Evolutionary conservation across 352 stramenopile species (phyloP).

Genomic region (Pythium myriotylum): DNA sequence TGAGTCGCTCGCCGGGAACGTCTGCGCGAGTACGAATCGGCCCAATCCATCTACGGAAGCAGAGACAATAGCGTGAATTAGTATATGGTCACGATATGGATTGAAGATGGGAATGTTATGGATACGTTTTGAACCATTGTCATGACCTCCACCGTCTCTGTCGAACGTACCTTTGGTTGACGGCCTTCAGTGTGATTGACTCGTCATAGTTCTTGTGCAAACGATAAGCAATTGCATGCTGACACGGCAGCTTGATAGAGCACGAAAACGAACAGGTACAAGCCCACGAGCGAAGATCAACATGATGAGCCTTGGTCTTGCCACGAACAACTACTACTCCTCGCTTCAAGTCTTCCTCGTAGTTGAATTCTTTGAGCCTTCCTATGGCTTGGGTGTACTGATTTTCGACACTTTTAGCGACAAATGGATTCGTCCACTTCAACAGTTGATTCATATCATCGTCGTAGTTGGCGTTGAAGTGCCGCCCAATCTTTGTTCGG

Average conservation of each 20-base stretch:
- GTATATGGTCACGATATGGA: no score
- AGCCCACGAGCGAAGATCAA: background rate
- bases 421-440: constrained; percentile 10
- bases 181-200: background rate
- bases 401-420: background rate
- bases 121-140: no score
- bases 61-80: no score
- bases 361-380: no score
- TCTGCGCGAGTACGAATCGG: no score
- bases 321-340: no score
- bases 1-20: no score
- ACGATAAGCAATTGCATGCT: background rate
- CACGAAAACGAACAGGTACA: constrained; percentile 5
- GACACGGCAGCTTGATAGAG: constrained; percentile 3
- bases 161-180: background rate
- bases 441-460: constrained; percentile 5
- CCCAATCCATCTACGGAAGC: no score
- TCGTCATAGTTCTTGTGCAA: background rate
- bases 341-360: no score
- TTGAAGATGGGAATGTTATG: no score
- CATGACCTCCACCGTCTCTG: no score
- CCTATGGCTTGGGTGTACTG: no score
- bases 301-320: background rate
- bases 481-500: background rate
- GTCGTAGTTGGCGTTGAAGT: constrained; percentile 4